Evolutionary conservation across 352 stramenopile genomes (phyloP).

Genomic region (Saprolegnia parasitica): DNA sequence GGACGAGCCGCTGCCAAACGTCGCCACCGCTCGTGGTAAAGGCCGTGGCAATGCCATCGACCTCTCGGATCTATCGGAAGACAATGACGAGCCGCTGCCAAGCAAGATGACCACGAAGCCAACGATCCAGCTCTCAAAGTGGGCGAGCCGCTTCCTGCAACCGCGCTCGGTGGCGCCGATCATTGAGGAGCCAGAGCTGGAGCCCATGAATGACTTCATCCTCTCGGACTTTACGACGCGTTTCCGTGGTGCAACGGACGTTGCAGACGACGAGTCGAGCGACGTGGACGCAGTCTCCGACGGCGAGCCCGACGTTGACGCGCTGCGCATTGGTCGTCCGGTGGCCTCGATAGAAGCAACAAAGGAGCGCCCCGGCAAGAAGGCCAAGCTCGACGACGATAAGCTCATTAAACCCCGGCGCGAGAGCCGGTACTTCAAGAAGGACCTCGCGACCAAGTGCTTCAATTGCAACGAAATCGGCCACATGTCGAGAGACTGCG

Average conservation of each 20-base stretch:
- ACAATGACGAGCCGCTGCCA: constrained; percentile 1
- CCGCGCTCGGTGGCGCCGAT: background rate
- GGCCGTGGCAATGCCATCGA: background rate
- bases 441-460: constrained; percentile 77
- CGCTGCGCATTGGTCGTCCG: background rate
- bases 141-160: constrained; percentile 17
- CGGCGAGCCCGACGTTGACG: background rate
- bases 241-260: constrained; percentile 43
- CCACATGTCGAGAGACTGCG: constrained; percentile 69
- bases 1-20: background rate
- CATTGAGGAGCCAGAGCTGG: constrained; percentile 36
- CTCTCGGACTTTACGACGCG: constrained; percentile 73
- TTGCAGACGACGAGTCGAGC: constrained; percentile 36
- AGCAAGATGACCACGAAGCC: background rate
- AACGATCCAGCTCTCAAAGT: constrained; percentile 12
- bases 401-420: constrained; percentile 33
- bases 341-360: background rate
- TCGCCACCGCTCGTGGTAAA: background rate
- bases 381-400: background rate
- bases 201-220: constrained; percentile 83
- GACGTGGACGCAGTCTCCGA: constrained; percentile 3
- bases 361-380: background rate
- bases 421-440: constrained; percentile 78
- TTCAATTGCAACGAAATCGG: constrained; percentile 78
- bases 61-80: background rate